Base-by-base conservation (phyloP, 1,284 basidiomycete genomes). In the Termitomyces sp. region DNA sequence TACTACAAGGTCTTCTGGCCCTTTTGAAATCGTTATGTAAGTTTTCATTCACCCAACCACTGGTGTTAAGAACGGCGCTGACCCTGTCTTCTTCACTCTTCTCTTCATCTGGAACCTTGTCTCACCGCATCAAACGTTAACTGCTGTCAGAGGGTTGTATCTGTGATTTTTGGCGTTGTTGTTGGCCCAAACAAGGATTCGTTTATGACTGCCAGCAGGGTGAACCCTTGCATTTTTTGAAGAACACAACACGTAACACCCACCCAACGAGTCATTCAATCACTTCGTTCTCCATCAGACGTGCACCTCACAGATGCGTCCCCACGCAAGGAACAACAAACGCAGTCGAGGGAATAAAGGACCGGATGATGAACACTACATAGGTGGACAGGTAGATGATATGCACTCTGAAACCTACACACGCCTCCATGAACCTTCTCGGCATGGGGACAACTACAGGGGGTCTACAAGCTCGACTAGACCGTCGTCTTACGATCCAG, bases 331-430 rank as follows among this genome's bases (percentile, higher is more conserved):
- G 65, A 72, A 62, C 52, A 67, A 66, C 57, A 74, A 77, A 63
- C 71, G 78, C 58, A 71, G 74, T 60, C 74, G 76, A 65, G 68
- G 68, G 52, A 72, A 70, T 64, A 77, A 75, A 62, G 72, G 71
- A 57, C 72, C 68, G 58, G 79, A 75, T 60, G 75, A 77, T 61
- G 80, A 83, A 62, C 67, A 62, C 61, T 77, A 69, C 65, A 64
- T 74, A 65, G 72, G 73, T 67, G 71, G 77, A 67, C 77, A 76
- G 66, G 66, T 64, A 59, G 77, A 79, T 59, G 81, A 79, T 60
- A 62, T 70, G 57, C 66, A 62, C 60, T 56, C 68, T 55, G 70
- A 74, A 56, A 66, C 74, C 58, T 79, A 77, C 66, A 64, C 76
- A 57, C 67, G 68, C 53, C 59, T 65, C 49, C 68, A 64, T 50